Conservation (phyloP, 1,139 yeast genomes). For the Waltiozyma sp. region DNA sequence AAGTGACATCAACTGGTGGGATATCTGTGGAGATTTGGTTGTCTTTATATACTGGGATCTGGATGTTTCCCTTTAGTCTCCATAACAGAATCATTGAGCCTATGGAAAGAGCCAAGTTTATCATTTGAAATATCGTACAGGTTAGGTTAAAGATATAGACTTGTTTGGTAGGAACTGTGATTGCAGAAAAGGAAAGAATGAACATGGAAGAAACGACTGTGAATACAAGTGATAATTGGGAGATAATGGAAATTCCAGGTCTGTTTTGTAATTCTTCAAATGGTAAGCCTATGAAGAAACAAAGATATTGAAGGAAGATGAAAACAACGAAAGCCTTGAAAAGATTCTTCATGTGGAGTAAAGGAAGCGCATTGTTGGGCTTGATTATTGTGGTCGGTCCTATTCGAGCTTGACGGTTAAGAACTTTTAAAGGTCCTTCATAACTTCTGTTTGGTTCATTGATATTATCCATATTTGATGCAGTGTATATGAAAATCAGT, state of each 20-base stretch:
- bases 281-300: slow-evolving; percentile 32
- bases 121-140: not conserved
- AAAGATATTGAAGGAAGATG: slow-evolving; percentile 29
- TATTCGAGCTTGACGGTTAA: not conserved
- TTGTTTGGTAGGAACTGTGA: not conserved
- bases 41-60: not conserved
- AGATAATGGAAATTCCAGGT: slow-evolving; percentile 24
- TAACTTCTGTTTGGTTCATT: not conserved
- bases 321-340: slow-evolving; percentile 20
- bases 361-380: not conserved
- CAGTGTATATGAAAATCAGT: too few relatives aligned
- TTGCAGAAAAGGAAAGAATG: not conserved
- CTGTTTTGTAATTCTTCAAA: slow-evolving; percentile 32
- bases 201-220: not conserved
- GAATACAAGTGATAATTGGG: slow-evolving; percentile 22
- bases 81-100: not conserved
- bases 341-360: not conserved
- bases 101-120: not conserved
- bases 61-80: not conserved
- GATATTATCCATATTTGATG: too few relatives aligned
- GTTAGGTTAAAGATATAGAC: not conserved
- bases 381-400: not conserved
- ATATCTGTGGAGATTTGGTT: not conserved
- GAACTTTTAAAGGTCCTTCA: not conserved
- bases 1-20: not conserved